A percentile compares a stretch with the other conserved stretches of the same genome.
phyloP scores from a whole-genome alignment of 495 filamentous ascomycete species.

The Cercophora sp. region DNA sequence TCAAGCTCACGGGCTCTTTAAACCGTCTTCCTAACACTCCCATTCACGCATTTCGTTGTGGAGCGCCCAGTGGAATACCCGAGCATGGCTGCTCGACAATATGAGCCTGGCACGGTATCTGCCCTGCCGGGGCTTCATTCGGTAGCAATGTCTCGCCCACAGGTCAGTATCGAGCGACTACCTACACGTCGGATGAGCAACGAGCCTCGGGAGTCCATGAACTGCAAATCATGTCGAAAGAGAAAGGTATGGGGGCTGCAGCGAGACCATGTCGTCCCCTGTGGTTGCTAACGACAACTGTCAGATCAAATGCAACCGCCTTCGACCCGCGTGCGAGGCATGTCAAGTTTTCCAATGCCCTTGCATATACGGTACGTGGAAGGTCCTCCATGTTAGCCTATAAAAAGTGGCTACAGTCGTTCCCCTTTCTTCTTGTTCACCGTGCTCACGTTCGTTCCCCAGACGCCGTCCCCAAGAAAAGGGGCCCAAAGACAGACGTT shows the following conservation, averaged over 20 bases:
- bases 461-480: constrained; percentile 87
- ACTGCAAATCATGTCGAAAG: constrained; percentile 89
- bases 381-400: too few relatives aligned
- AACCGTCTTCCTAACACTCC: background rate
- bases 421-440: background rate
- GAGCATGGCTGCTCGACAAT: constrained; percentile 23
- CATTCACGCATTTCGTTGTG: background rate
- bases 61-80: background rate
- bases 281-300: too few relatives aligned
- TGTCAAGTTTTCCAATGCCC: constrained; percentile 84
- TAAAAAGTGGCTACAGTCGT: too few relatives aligned
- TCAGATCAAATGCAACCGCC: constrained; percentile 85
- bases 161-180: constrained; percentile 81
- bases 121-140: constrained; percentile 32
- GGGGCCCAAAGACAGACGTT: constrained; percentile 84
- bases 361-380: constrained; percentile 77
- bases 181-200: constrained; percentile 66
- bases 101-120: constrained; percentile 25
- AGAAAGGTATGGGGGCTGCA: constrained; percentile 57
- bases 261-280: too few relatives aligned
- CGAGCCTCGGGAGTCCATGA: constrained; percentile 85
- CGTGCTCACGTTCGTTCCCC: background rate
- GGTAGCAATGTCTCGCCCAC: constrained; percentile 63
- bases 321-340: constrained; percentile 79
- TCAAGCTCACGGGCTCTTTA: background rate